Evolutionary conservation across 352 stramenopile genomes (phyloP), one percentile per base, ranked within the genome.

Genomic region (Globisporangium irregulare): DNA sequence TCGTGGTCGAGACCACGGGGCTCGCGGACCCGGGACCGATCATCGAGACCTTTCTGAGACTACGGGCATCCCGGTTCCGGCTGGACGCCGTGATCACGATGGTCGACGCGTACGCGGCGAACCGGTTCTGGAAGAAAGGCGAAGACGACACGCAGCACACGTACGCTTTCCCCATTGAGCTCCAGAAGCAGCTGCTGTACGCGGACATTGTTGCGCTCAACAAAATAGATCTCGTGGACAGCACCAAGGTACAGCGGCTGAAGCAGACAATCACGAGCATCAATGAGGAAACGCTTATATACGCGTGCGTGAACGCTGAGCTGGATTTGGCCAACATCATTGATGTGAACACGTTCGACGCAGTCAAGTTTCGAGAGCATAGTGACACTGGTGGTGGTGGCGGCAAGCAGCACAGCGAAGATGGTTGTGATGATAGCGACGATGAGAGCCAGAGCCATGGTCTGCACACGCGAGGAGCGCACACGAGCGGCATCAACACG

Each of bases 1-100:
- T 99, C 43, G 81, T 99, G 24, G 88, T 99, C 55, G 97, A 99
- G 81, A 99, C 97, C 5, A 99, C 97, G 14, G 97, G 97, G 12
- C 78, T 99, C 8, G 97, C 97, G 9, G 96, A 99, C 73, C 97
- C 97, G 0, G 95, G 95, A 7, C 97, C 97, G 12, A 99, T 99
- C 73, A 92, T 99, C 34, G 97, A 98, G 74, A 99, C 97, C 0
- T 95, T 99, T 62, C 89, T 99, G 68, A 90, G 90, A 92, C 73
- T 96, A 56, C 61, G 94, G 83, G 76, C 92, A 75, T 91, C 82
- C 55, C 79, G 86, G 59, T 99, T 98, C 68, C 86, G 91, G 27
- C 95, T 99, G 67, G 96, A 99, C 73, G 93, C 84, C 14, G 94
- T 99, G 68, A 85, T 99, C 4, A 98, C 94, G 53, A 89, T 99